phyloP scores from a whole-genome alignment of 495 filamentous ascomycete species.

The Aspergillus bridgeri region DNA sequence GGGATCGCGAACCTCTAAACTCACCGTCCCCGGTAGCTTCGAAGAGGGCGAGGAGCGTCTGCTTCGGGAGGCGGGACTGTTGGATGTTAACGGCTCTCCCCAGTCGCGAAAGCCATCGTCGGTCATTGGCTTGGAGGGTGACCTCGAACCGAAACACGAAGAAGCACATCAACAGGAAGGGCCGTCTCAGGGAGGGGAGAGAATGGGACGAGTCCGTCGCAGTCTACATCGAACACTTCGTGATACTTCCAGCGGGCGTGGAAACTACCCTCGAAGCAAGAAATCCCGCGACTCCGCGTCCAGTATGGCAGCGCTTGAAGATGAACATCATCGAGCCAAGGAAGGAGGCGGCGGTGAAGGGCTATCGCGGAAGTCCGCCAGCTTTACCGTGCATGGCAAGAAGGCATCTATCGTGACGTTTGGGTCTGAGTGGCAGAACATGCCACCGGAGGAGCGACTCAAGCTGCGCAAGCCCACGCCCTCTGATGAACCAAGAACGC shows the following conservation, averaged over 20 bases:
- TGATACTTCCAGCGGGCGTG: constrained; percentile 68
- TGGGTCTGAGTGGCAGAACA: constrained; percentile 81
- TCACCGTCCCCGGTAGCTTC: constrained; percentile 35
- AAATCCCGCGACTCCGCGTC: constrained; percentile 74
- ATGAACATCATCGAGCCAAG: constrained; percentile 31
- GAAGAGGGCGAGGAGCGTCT: constrained; percentile 50
- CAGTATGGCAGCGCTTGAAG: constrained; percentile 56
- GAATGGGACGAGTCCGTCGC: constrained; percentile 63
- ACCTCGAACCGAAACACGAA: constrained; percentile 33
- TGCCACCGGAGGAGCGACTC: constrained; percentile 74
- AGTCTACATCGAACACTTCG: constrained; percentile 93
- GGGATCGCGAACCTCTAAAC: constrained; percentile 35
- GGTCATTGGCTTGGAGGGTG: constrained; percentile 29
- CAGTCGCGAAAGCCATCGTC: constrained; percentile 31
- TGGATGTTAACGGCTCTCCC: constrained; percentile 41
- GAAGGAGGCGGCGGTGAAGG: constrained; percentile 49
- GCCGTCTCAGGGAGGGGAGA: constrained; percentile 26
- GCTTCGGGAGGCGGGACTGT: constrained; percentile 44
- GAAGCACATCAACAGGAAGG: constrained; percentile 24
- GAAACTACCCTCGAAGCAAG: constrained; percentile 63
- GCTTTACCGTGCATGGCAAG: constrained; percentile 95
- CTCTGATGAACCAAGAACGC: constrained; percentile 41
- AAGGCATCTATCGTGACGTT: constrained; percentile 96
- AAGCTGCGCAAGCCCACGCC: constrained; percentile 51
- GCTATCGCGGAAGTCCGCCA: constrained; percentile 72